Evolutionary conservation across 2,329 filamentous ascomycete species (phyloP).

Genomic region (Ophiostoma angusticollis): DNA sequence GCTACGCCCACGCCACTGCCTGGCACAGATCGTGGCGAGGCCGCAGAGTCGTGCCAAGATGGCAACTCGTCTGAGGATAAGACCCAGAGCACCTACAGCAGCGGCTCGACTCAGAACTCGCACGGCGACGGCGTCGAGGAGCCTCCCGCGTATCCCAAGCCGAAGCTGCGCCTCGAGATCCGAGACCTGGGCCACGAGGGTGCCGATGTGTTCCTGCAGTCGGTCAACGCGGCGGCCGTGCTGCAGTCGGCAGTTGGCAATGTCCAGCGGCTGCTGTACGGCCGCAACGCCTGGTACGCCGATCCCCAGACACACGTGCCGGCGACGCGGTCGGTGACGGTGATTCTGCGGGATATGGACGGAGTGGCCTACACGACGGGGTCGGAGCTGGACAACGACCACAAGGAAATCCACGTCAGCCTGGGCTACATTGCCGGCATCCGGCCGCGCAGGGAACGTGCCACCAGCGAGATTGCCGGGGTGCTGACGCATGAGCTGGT

Average conservation of each 20-base stretch:
- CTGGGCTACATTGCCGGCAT: conserved; percentile 55
- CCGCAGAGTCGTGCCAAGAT: no score
- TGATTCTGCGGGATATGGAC: conserved; percentile 64
- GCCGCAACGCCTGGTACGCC: conserved; percentile 27
- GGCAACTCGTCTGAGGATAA: no score
- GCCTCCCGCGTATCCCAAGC: conserved; percentile 26
- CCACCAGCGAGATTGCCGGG: conserved; percentile 56
- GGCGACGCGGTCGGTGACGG: conserved; percentile 71
- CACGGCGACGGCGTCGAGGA: background rate
- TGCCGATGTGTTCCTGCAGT: conserved; percentile 51
- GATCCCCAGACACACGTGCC: conserved; percentile 31
- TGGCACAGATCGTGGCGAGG: no score
- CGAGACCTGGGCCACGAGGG: conserved; percentile 48
- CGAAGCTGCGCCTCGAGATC: conserved; percentile 47
- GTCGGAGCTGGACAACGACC: conserved; percentile 63
- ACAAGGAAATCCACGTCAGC: conserved; percentile 88
- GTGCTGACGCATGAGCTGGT: conserved; percentile 88
- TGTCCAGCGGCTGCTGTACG: conserved; percentile 64
- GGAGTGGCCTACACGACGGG: conserved; percentile 87
- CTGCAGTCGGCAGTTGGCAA: conserved; percentile 50
- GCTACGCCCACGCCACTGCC: no score
- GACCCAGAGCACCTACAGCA: no score
- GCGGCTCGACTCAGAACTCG: no score
- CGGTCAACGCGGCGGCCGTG: conserved; percentile 49
- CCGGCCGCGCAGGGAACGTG: conserved; percentile 25